Evolutionary conservation across 2,329 filamentous ascomycete genomes (phyloP).

Genomic region (Coniochaeta sp.): DNA sequence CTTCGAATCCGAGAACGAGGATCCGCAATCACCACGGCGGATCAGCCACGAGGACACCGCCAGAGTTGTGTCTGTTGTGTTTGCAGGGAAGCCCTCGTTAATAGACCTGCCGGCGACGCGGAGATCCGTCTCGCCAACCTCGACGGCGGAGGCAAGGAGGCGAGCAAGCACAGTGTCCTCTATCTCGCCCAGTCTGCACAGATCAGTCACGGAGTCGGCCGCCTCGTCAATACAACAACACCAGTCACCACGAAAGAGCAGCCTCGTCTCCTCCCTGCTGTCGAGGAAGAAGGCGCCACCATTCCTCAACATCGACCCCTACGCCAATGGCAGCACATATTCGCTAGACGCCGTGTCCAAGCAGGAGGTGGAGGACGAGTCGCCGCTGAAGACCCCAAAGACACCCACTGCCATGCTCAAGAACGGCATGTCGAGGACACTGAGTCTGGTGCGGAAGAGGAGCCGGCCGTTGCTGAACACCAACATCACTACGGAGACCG

Average conservation of each 20-base stretch:
- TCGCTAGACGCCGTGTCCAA: conserved; percentile 13
- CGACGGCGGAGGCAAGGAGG: conserved; percentile 21
- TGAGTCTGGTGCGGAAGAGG: conserved; percentile 48
- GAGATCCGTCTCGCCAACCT: conserved; percentile 36
- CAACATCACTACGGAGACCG: conserved; percentile 1
- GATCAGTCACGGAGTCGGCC: background rate
- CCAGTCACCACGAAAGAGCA: conserved; percentile 37
- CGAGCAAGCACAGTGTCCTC: conserved; percentile 18
- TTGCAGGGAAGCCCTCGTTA: conserved; percentile 52
- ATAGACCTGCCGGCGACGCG: conserved; percentile 38
- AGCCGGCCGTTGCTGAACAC: conserved; percentile 42
- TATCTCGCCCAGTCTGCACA: conserved; percentile 8
- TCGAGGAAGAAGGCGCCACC: conserved; percentile 30
- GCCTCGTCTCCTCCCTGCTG: conserved; percentile 28
- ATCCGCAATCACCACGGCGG: conserved; percentile 23
- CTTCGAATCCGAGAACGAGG: conserved; percentile 29
- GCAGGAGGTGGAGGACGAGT: conserved; percentile 11
- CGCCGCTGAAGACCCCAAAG: conserved; percentile 29
- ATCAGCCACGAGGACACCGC: conserved; percentile 49
- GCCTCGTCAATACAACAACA: conserved; percentile 12
- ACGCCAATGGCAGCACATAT: conserved; percentile 31
- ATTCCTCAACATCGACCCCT: conserved; percentile 50
- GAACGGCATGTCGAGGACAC: conserved; percentile 40
- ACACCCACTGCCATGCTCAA: conserved; percentile 38
- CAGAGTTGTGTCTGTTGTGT: conserved; percentile 51